Percentiles rank a stretch among this genome's conserved stretches.
Conservation (phyloP, 1,284 basidiomycete genomes). For the Coniferiporia weirii region DNA sequence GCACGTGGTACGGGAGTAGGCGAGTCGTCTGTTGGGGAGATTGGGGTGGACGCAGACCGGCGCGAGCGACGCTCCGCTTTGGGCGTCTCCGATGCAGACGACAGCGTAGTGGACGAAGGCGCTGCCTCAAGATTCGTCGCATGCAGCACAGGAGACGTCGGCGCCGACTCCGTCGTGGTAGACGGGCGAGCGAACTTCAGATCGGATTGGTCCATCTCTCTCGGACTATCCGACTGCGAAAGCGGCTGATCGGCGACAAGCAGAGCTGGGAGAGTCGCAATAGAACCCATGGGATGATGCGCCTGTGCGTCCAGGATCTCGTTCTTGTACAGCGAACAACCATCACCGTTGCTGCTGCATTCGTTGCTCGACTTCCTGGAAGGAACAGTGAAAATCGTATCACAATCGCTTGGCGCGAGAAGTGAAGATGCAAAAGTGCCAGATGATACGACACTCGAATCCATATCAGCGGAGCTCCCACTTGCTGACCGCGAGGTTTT, state of each 20-base stretch:
- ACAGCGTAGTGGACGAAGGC: background rate
- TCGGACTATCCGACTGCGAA: conserved; percentile 29
- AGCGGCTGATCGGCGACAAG: conserved; percentile 22
- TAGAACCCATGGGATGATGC: conserved; percentile 27
- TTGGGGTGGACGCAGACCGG: conserved; percentile 23
- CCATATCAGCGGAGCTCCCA: conserved; percentile 8
- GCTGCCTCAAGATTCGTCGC: background rate
- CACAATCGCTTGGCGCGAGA: conserved; percentile 13
- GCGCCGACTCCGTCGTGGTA: conserved; percentile 56
- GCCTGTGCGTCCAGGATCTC: conserved; percentile 22
- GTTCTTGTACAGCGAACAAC: conserved; percentile 16
- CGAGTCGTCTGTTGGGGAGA: conserved; percentile 3
- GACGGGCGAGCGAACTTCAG: conserved; percentile 64
- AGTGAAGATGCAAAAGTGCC: conserved; percentile 15
- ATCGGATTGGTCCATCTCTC: conserved; percentile 59
- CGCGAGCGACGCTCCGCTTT: conserved; percentile 23
- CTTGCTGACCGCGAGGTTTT: conserved; percentile 13
- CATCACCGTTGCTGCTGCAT: conserved; percentile 9
- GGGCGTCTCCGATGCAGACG: conserved; percentile 21
- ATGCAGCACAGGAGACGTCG: conserved; percentile 18
- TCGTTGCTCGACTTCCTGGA: conserved; percentile 6
- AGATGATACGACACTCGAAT: conserved; percentile 13
- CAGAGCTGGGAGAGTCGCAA: conserved; percentile 31
- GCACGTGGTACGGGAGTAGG: conserved; percentile 4
- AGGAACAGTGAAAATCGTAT: conserved; percentile 18